These are phyloP conservation scores for Albugo laibachii DNA, from an alignment of 352 stramenopile genomes.

Conservation along the genomic window DNA sequence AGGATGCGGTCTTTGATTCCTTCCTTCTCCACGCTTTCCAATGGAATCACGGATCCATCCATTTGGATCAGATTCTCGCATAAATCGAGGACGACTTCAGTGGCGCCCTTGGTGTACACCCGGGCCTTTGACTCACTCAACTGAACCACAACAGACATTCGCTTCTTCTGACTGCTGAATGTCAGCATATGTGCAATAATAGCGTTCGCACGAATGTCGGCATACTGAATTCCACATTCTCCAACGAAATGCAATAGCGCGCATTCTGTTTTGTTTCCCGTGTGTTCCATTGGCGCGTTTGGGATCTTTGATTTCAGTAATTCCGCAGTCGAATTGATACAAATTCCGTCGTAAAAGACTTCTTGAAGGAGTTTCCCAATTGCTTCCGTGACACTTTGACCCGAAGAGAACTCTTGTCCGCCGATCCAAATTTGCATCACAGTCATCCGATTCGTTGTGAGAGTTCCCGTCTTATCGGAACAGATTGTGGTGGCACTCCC, in stretches of 20 bases:
- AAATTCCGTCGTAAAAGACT: conserved; percentile 47
- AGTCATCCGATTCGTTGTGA: conserved; percentile 96
- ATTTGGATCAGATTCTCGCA: conserved; percentile 46
- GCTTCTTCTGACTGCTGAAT: conserved; percentile 69
- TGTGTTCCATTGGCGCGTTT: conserved; percentile 42
- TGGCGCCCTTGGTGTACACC: conserved; percentile 61
- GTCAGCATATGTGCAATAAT: conserved; percentile 59
- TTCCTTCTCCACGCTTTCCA: conserved; percentile 31
- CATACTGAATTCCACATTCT: conserved; percentile 49
- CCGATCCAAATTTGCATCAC: conserved; percentile 80
- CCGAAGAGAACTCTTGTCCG: conserved; percentile 29
- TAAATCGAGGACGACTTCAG: conserved; percentile 47
- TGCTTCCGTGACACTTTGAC: conserved; percentile 11
- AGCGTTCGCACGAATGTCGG: conserved; percentile 19
- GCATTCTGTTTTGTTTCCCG: conserved; percentile 68
- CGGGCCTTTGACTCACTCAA: conserved; percentile 21
- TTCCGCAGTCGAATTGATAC: conserved; percentile 53
- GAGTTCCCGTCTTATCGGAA: conserved; percentile 95
- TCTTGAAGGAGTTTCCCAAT: conserved; percentile 37
- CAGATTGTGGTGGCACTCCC: conserved; percentile 91
- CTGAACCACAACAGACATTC: conserved; percentile 57
- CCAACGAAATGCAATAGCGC: conserved; percentile 48
- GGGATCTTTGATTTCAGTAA: conserved; percentile 30
- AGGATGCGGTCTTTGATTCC: conserved; percentile 44
- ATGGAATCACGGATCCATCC: conserved; percentile 29